A percentile compares a stretch with the other conserved stretches of the same genome.
Evolutionary conservation across 371 early-diverging fungal genomes (phyloP).

Genomic region (Haplosporangium sp.): DNA sequence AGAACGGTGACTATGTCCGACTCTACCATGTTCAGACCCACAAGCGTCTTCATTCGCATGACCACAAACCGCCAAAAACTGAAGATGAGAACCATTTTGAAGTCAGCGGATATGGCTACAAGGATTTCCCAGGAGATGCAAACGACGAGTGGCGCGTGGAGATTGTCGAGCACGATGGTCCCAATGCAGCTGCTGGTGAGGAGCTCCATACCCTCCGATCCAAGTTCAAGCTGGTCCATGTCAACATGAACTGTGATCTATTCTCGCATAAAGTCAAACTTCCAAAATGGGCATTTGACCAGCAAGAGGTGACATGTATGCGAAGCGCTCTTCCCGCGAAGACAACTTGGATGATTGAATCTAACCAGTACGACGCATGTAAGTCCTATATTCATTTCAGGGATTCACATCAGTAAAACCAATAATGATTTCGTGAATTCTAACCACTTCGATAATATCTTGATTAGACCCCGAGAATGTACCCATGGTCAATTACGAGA

Average conservation of each 20-base stretch:
- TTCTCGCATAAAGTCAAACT: slow-evolving; percentile 84
- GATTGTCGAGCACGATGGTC: slow-evolving; percentile 69
- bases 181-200: slow-evolving; percentile 59
- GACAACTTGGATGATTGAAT: slow-evolving; percentile 74
- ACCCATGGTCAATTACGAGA: slow-evolving; percentile 60
- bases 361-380: slow-evolving; percentile 59
- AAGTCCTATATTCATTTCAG: slow-evolving; percentile 24
- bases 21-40: slow-evolving; percentile 78
- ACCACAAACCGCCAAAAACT: slow-evolving; percentile 86
- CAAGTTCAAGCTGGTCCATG: slow-evolving; percentile 78
- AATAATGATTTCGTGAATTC: neutral
- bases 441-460: neutral
- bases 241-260: slow-evolving; percentile 77
- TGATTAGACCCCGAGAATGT: slow-evolving; percentile 62
- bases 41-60: slow-evolving; percentile 87
- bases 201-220: slow-evolving; percentile 71
- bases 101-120: slow-evolving; percentile 76
- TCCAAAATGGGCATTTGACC: slow-evolving; percentile 97
- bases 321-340: slow-evolving; percentile 70
- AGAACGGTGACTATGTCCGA: slow-evolving; percentile 77
- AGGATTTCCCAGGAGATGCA: slow-evolving; percentile 62
- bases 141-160: slow-evolving; percentile 83
- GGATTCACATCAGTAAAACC: neutral
- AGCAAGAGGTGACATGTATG: slow-evolving; percentile 94
- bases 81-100: slow-evolving; percentile 90